Evolutionary conservation across 1,284 basidiomycete genomes (phyloP), one percentile per base, ranked within the genome.

Genomic region (Mrakiaceae sp.): DNA sequence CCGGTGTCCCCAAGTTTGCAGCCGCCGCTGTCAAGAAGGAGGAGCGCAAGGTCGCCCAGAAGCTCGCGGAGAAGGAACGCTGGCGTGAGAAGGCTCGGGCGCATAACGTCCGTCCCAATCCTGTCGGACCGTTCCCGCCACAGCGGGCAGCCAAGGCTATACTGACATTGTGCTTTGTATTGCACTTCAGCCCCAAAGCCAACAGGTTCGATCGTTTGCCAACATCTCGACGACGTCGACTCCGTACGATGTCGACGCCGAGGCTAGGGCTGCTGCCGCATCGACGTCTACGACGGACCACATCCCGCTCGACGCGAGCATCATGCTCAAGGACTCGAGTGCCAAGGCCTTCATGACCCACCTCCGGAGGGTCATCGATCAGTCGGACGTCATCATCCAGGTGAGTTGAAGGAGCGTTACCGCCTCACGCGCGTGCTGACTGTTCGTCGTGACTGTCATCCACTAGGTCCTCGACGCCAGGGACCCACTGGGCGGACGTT

Each of bases 301-400:
- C 48, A 44, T 56, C 47, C 62, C 62, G 42, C 61, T 68, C 83
- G 84, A 74, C 84, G 86, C 74, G 81, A 88, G 72, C 71, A 84
- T 75, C 39, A 76, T 72, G 10, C 70, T 72, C 12, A 70, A 74
- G 48, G 77, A 79, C 68, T 75, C 75, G 12, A 68, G 83, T 80
- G 67, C 82, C 79, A 72, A 84, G 86, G 75, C 88, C 83, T 76
- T 80, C 87, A 67, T 86, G 84, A 64, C 82, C 82, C 77, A 79
- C 12, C 79, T 98, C 48, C 85, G 92, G 75, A 94, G 91, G 78
- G 94, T 98, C 57, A 87, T 98, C 66, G 91, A 96, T 70, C 83
- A 93, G 70, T 87, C 87, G 66, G 95, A 98, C 74, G 90, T 98
- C 44, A 79, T 98, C 62, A 83, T 98, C 69, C 76, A 81, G 74